phyloP scores from a whole-genome alignment of 2,329 filamentous ascomycete species.

The Didymella keratinophila region DNA sequence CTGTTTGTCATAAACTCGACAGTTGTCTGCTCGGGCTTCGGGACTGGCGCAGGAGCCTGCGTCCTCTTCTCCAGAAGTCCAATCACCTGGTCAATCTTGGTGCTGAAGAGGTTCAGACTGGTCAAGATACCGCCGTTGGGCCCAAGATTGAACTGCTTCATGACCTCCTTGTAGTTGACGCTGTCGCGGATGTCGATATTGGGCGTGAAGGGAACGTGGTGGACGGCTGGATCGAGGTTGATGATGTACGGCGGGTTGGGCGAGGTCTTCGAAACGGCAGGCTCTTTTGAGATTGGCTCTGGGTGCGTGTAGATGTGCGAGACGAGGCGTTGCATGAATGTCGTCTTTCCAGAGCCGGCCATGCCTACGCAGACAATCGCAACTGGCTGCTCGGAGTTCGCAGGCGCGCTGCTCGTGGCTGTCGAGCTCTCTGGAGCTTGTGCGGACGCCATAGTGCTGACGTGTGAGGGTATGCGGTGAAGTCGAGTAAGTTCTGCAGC shows the following conservation, averaged over 20 bases:
- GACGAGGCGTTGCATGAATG: slow-evolving; percentile 99
- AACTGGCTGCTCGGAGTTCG: slow-evolving; percentile 60
- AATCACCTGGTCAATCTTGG: slow-evolving; percentile 96
- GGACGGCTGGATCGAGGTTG: slow-evolving; percentile 94
- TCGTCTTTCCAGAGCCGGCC: slow-evolving; percentile 99
- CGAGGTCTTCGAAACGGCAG: slow-evolving; percentile 40
- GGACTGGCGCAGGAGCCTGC: slow-evolving; percentile 56
- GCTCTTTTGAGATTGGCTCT: slow-evolving; percentile 52
- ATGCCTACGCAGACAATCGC: slow-evolving; percentile 95
- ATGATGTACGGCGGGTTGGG: slow-evolving; percentile 84
- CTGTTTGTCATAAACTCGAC: slow-evolving; percentile 48
- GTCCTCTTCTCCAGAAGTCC: slow-evolving; percentile 88
- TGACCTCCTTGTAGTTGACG: slow-evolving; percentile 99
- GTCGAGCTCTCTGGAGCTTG: slow-evolving; percentile 27
- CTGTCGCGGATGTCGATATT: slow-evolving; percentile 99
- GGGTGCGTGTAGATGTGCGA: slow-evolving; percentile 84
- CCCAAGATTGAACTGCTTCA: slow-evolving; percentile 98
- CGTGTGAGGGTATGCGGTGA: neutral
- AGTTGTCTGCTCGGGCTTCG: slow-evolving; percentile 42
- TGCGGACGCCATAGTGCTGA: slow-evolving; percentile 53
- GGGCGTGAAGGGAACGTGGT: slow-evolving; percentile 90
- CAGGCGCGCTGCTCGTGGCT: slow-evolving; percentile 3
- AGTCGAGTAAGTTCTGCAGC: neutral
- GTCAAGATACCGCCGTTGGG: slow-evolving; percentile 98
- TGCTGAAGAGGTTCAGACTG: slow-evolving; percentile 93